phyloP scores from a whole-genome alignment of 148 eudicot species.

The Bassia scoparia region DNA sequence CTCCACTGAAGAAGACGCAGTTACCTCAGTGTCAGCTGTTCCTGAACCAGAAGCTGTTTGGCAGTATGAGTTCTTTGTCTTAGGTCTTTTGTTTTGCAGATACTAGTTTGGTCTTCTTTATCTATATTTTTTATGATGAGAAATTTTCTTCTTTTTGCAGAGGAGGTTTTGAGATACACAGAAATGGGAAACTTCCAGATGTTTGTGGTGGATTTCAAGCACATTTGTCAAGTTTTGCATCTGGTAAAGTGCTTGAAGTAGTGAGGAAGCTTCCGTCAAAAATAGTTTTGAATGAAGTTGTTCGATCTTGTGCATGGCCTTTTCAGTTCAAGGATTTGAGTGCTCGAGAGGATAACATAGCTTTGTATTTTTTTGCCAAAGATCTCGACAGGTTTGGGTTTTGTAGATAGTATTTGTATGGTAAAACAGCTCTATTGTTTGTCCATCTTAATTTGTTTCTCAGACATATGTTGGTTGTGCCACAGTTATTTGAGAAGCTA shows the following conservation, averaged over 20 bases:
- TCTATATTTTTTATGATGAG: background rate
- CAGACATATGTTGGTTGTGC: slow-evolving; percentile 23
- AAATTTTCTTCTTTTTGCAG: slow-evolving; percentile 40
- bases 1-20: slow-evolving; percentile 35
- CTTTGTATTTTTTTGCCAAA: slow-evolving; percentile 85
- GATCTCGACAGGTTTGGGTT: slow-evolving; percentile 65
- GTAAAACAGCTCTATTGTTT: background rate
- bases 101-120: slow-evolving; percentile 7
- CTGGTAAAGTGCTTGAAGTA: slow-evolving; percentile 67
- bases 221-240: slow-evolving; percentile 74
- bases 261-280: slow-evolving; percentile 58
- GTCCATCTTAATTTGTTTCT: background rate
- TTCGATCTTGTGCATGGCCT: slow-evolving; percentile 80
- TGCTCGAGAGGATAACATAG: slow-evolving; percentile 68
- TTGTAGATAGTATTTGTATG: slow-evolving; percentile 3
- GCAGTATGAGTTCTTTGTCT: slow-evolving; percentile 65
- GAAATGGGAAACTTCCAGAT: slow-evolving; percentile 46
- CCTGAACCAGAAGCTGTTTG: slow-evolving; percentile 83
- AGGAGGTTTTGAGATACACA: slow-evolving; percentile 78
- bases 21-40: slow-evolving; percentile 45
- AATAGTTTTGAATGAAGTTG: slow-evolving; percentile 61
- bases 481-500: slow-evolving; percentile 75
- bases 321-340: slow-evolving; percentile 69
- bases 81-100: background rate
- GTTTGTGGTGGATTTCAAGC: slow-evolving; percentile 75